These are phyloP conservation scores for Cytospora leucostoma DNA, from an alignment of 2,329 filamentous ascomycete genomes.

Conservation along the genomic window DNA sequence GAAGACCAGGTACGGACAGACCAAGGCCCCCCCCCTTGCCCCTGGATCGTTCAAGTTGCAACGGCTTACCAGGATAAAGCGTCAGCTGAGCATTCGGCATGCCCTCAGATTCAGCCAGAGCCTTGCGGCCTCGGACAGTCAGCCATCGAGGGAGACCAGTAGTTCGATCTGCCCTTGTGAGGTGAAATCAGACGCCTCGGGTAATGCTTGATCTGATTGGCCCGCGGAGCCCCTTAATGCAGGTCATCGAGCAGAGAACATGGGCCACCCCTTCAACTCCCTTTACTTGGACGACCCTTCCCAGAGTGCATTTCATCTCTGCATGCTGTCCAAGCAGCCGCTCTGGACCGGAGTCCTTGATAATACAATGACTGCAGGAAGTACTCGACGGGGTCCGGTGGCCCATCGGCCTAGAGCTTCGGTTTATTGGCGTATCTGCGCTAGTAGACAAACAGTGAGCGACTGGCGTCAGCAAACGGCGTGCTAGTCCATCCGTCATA, in stretches of 20 bases:
- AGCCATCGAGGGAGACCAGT: constrained; percentile 15
- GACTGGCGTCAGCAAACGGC: constrained; percentile 19
- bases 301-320: constrained; percentile 8
- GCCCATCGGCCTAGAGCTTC: constrained; percentile 9
- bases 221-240: constrained; percentile 20
- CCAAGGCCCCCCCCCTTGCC: not conserved
- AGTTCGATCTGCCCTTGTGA: constrained; percentile 17
- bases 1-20: constrained; percentile 8
- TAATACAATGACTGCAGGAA: constrained; percentile 4
- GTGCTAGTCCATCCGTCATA: constrained; percentile 13
- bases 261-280: constrained; percentile 25
- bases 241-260: constrained; percentile 25
- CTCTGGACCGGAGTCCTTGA: constrained; percentile 1
- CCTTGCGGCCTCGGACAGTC: constrained; percentile 17
- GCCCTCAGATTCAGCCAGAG: constrained; percentile 9
- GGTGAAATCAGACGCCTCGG: constrained; percentile 26
- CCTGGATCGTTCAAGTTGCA: not conserved
- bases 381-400: constrained; percentile 1
- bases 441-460: constrained; percentile 15
- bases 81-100: constrained; percentile 9
- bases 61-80: not conserved
- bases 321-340: constrained; percentile 10
- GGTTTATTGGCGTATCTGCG: constrained; percentile 16
- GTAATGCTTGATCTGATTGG: constrained; percentile 28
- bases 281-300: constrained; percentile 11